Conservation (phyloP, 805 yeast genomes). For the Starmerella apicola region DNA sequence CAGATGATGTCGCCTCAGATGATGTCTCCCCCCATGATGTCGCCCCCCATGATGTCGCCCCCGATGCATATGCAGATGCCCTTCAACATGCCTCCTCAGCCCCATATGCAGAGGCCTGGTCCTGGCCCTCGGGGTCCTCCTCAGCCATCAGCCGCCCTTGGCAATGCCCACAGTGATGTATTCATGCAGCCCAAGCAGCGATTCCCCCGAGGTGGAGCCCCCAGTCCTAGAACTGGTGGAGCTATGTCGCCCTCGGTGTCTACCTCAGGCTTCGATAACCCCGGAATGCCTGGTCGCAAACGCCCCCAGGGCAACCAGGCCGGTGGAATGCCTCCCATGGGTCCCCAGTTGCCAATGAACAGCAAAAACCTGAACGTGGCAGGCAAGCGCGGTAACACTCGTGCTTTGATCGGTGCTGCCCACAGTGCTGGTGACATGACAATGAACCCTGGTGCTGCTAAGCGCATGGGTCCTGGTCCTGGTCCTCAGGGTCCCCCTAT, state of each 20-base stretch:
- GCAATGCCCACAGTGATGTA: not conserved
- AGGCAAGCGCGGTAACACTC: not conserved
- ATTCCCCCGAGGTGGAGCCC: slow-evolving; percentile 7
- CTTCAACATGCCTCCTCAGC: not conserved
- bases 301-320: not conserved
- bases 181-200: slow-evolving; percentile 6
- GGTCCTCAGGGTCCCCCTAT: not conserved
- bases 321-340: not conserved
- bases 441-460: not conserved
- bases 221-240: not conserved
- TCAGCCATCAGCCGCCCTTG: not conserved
- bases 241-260: slow-evolving; percentile 1
- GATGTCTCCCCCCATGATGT: not conserved
- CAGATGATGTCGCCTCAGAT: not conserved
- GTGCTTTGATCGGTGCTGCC: not conserved
- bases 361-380: not conserved
- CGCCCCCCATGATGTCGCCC: not conserved
- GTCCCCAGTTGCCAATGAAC: not conserved
- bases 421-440: not conserved
- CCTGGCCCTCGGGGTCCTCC: not conserved
- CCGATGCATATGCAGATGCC: slow-evolving; percentile 2
- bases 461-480: not conserved
- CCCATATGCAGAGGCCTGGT: not conserved
- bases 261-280: not conserved
- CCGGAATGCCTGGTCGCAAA: slow-evolving; percentile 6